phyloP scores from a whole-genome alignment of 768 basidiomycete genomes.

The Pulveroboletus sp. region DNA sequence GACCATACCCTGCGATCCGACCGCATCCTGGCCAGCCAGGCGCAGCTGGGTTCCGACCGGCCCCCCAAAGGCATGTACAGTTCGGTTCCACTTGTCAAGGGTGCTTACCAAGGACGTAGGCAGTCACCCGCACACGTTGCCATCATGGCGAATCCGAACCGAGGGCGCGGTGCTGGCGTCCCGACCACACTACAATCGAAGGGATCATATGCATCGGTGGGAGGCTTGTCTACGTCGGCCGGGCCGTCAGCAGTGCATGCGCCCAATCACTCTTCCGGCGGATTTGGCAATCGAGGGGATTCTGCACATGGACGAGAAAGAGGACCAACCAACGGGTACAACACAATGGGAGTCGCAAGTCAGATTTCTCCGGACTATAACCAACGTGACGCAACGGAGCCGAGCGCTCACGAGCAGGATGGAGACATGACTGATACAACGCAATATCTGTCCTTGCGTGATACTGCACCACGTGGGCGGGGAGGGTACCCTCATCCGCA shows the following conservation, averaged over 20 bases:
- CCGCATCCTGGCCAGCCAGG: constrained; percentile 50
- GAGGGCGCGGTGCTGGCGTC: constrained; percentile 31
- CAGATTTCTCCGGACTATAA: background rate
- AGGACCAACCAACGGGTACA: constrained; percentile 9
- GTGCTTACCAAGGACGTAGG: constrained; percentile 10
- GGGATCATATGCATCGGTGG: constrained; percentile 10
- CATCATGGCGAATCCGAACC: constrained; percentile 77
- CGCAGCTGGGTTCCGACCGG: constrained; percentile 64
- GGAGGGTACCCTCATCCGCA: constrained; percentile 23
- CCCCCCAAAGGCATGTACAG: constrained; percentile 28
- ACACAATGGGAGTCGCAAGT: background rate
- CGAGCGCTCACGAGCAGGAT: background rate
- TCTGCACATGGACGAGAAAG: constrained; percentile 6
- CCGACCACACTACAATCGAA: constrained; percentile 8
- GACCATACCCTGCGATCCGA: constrained; percentile 60
- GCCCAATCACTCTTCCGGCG: background rate
- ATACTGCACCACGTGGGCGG: constrained; percentile 28
- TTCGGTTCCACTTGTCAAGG: background rate
- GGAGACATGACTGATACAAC: constrained; percentile 4
- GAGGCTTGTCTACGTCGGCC: background rate
- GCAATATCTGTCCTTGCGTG: constrained; percentile 21
- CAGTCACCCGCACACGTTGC: constrained; percentile 47
- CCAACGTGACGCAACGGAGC: background rate
- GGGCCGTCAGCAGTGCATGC: background rate
- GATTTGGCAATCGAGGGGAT: constrained; percentile 3